These are phyloP conservation scores for Moniliophthora roreri DNA, from an alignment of 1,284 basidiomycete genomes.

Conservation along the genomic window DNA sequence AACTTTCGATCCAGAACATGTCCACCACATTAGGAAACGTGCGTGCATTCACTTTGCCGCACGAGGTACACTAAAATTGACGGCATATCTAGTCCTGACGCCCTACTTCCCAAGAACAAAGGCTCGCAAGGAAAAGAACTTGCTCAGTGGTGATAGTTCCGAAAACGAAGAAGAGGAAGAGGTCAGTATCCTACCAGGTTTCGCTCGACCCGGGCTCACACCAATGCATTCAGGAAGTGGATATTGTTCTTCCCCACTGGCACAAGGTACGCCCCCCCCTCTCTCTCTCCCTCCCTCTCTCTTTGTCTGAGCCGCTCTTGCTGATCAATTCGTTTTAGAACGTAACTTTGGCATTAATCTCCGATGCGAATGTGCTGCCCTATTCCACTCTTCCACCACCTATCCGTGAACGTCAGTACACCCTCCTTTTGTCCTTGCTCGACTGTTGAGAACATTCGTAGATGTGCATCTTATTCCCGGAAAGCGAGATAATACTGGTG, in stretches of 20 bases:
- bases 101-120: conserved; percentile 77
- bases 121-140: conserved; percentile 80
- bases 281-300: conserved; percentile 8
- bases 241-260: conserved; percentile 82
- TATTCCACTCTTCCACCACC: conserved; percentile 63
- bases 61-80: conserved; percentile 8
- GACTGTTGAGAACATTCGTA: conserved; percentile 25
- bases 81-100: conserved; percentile 67
- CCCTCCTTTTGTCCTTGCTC: conserved; percentile 3
- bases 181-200: conserved; percentile 28
- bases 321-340: conserved; percentile 48
- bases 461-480: conserved; percentile 61
- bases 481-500: conserved; percentile 60
- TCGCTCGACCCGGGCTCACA: not conserved
- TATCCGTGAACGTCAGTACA: conserved; percentile 56
- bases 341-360: conserved; percentile 84
- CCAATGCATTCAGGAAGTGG: conserved; percentile 34
- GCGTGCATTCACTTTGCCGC: conserved; percentile 24
- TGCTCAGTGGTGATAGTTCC: conserved; percentile 53
- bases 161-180: conserved; percentile 47
- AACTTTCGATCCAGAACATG: conserved; percentile 51
- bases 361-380: conserved; percentile 61
- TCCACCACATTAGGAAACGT: conserved; percentile 85
- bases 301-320: not conserved
- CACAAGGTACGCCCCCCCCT: conserved; percentile 50